Base-by-base conservation (phyloP, 179 eudicot species). In the Carnegiea gigantea region DNA sequence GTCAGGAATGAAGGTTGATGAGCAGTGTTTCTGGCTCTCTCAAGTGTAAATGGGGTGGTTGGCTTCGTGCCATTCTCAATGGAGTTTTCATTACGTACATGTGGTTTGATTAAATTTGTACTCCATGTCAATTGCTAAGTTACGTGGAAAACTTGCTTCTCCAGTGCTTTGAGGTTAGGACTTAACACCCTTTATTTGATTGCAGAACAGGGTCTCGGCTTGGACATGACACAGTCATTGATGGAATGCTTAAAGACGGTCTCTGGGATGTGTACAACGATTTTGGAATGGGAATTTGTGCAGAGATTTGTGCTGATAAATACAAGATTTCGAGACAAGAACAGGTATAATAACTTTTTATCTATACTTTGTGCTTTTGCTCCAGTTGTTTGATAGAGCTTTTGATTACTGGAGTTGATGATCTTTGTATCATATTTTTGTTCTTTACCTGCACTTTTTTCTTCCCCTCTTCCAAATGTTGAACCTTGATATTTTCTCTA, bases 231-330 rank as follows among this genome's bases (percentile, higher is more conserved):
- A 86, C 92, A 73, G 87, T 95, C 82, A 90, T 95, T 81, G 99
- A 95, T 86, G 99, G 99, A 78, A 91, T 95, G 98, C 88, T 95
- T 76, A 95, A 94, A 85, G 99, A 95, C 85, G 99, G 99, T 30
- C 86, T 95, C 49, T 94, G 98, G 99, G 99, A 95, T 89, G 98
- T 91, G 44, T 92, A 92, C 81, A 95, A 92, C 78, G 96, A 95
- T 84, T 87, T 67, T 84, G 98, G 91, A 24, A 95, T 95, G 99
- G 99, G 99, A 81, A 89, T 90, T 74, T 92, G 97, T 88, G 99
- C 90, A 78, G 99, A 95, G 86, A 79, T 92, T 81, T 95, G 99
- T 84, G 94, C 98, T 71, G 97, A 92, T 51, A 84, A 91, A 73
- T 92, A 92, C 86, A 78, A 76, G 38, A 82, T 94, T 71, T 88